These are phyloP conservation scores for Rhodamnia argentea DNA, from an alignment of 345 rosid genomes.

Conservation along the genomic window DNA sequence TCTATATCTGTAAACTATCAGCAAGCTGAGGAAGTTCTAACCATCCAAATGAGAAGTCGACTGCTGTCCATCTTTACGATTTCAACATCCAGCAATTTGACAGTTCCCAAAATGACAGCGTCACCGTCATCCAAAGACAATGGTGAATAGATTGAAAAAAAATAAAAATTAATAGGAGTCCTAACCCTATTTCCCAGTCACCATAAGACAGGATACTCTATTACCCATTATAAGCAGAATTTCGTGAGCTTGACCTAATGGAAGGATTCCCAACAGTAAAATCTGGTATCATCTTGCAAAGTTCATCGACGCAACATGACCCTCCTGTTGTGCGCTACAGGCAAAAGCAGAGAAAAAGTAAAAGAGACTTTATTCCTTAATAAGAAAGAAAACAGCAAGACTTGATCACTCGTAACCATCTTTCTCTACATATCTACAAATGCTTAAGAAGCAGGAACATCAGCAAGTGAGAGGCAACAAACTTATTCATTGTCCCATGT, in stretches of 20 bases:
- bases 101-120: background rate
- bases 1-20: background rate
- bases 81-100: background rate
- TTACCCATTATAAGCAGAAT: background rate
- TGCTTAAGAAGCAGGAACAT: background rate
- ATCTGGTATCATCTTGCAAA: background rate
- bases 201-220: background rate
- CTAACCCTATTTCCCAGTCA: background rate
- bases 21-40: background rate
- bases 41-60: background rate
- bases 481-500: slow-evolving; percentile 19
- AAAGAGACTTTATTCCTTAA: background rate
- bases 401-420: background rate
- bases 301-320: background rate
- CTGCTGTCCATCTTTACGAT: background rate
- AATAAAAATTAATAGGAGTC: background rate
- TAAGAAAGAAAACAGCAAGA: background rate
- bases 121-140: background rate
- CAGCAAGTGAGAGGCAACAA: slow-evolving; percentile 4
- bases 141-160: background rate
- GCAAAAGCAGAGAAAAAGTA: background rate
- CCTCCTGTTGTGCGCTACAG: background rate
- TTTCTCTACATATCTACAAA: background rate
- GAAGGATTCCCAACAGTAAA: background rate
- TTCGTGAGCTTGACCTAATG: background rate